A percentile compares a stretch with the other conserved stretches of the same genome.
These are phyloP conservation scores for Cladosporium cucumerinum DNA, from an alignment of 2,329 filamentous ascomycete genomes.

Conservation along the genomic window DNA sequence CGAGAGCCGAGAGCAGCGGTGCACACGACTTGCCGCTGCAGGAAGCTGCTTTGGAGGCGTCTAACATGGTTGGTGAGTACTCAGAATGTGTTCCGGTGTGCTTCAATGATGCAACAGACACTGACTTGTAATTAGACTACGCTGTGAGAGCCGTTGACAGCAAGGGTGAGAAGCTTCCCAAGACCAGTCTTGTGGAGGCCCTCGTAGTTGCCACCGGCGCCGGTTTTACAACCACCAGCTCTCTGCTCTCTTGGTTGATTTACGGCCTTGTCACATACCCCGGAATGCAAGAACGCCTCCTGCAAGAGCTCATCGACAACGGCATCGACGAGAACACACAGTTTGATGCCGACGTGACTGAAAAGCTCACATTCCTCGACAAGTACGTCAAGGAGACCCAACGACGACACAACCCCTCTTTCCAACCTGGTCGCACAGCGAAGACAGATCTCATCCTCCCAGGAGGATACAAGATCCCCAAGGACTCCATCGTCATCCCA, in stretches of 20 bases:
- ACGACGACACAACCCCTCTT: slow-evolving; percentile 56
- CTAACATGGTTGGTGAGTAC: slow-evolving; percentile 19
- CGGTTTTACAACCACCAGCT: slow-evolving; percentile 60
- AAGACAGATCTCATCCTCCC: slow-evolving; percentile 56
- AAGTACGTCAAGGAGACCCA: slow-evolving; percentile 61
- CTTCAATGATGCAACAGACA: slow-evolving; percentile 21
- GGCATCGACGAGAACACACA: slow-evolving; percentile 35
- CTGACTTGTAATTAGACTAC: slow-evolving; percentile 43
- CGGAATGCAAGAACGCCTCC: slow-evolving; percentile 54
- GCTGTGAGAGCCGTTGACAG: slow-evolving; percentile 52
- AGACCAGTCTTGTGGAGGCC: slow-evolving; percentile 38
- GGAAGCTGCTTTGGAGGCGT: slow-evolving; percentile 38
- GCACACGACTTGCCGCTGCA: slow-evolving; percentile 36
- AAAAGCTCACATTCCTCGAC: slow-evolving; percentile 52
- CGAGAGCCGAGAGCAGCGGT: slow-evolving; percentile 33
- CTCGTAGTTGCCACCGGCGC: slow-evolving; percentile 55
- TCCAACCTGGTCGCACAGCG: slow-evolving; percentile 58
- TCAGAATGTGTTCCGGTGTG: not conserved
- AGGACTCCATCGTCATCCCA: slow-evolving; percentile 52
- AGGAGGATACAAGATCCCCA: slow-evolving; percentile 56
- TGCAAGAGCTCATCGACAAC: slow-evolving; percentile 54
- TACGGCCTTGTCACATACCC: slow-evolving; percentile 54
- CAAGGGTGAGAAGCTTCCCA: slow-evolving; percentile 54
- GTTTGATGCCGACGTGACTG: slow-evolving; percentile 36
- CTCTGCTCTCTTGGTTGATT: slow-evolving; percentile 57